Evolutionary conservation across 176 grass and related monocot genomes (phyloP).

Genomic region (Avena eriantha): DNA sequence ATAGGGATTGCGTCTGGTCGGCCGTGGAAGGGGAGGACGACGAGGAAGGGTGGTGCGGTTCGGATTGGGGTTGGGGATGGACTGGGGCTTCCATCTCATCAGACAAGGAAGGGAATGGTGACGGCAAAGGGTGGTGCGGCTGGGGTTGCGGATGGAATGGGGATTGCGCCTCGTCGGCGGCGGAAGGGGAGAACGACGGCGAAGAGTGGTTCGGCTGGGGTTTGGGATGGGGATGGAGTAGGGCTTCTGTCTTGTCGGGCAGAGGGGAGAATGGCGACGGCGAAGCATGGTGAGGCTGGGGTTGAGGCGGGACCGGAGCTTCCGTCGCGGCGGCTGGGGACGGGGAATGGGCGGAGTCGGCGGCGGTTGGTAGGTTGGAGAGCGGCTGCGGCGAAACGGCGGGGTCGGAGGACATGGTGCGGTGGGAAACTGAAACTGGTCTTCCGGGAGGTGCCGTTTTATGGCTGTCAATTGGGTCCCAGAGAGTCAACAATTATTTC

Average conservation of each 20-base stretch:
- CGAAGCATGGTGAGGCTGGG: not conserved
- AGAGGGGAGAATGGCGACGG: not conserved
- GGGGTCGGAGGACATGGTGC: conserved; percentile 55
- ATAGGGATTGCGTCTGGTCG: not conserved
- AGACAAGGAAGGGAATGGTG: not conserved
- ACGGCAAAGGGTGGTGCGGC: not conserved
- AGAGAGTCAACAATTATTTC: not conserved
- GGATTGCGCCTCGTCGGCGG: not conserved
- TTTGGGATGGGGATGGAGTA: not conserved
- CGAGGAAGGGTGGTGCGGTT: not conserved
- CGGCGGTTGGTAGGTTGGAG: conserved; percentile 29
- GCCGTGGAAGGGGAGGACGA: not conserved
- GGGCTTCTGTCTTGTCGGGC: conserved; percentile 1
- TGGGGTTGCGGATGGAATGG: not conserved
- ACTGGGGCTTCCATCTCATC: not conserved
- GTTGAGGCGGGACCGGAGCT: not conserved
- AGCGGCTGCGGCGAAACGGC: conserved; percentile 62
- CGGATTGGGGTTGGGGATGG: not conserved
- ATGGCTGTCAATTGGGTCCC: not conserved
- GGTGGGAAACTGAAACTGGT: not conserved
- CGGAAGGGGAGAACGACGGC: not conserved
- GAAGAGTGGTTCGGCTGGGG: conserved; percentile 8
- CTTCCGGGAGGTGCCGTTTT: conserved; percentile 30
- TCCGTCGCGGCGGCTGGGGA: not conserved
- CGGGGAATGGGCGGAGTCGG: conserved; percentile 18